phyloP scores from a whole-genome alignment of 345 rosid species.

The Physaria fendleri region DNA sequence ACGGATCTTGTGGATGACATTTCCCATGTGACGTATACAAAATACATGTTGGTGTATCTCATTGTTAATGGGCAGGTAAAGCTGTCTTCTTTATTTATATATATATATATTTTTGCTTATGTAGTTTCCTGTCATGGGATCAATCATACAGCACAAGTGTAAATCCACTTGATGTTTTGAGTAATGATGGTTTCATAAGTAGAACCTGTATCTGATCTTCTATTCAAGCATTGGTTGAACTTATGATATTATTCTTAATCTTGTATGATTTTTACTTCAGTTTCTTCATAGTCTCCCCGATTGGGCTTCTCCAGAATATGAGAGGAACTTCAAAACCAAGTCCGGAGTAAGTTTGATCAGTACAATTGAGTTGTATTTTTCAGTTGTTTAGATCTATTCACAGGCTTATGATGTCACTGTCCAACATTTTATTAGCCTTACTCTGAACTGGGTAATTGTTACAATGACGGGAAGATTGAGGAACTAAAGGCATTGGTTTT shows the following conservation, averaged over 20 bases:
- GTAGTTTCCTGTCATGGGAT: neutral
- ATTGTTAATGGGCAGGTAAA: constrained; percentile 78
- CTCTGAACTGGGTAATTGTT: constrained; percentile 59
- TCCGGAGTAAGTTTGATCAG: constrained; percentile 21
- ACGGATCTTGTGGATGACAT: constrained; percentile 72
- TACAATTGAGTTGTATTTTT: constrained; percentile 8
- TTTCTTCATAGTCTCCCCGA: constrained; percentile 69
- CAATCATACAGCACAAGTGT: no score
- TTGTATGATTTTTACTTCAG: constrained; percentile 37
- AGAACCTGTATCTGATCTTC: neutral
- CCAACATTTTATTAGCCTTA: constrained; percentile 49
- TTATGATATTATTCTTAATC: constrained; percentile 10
- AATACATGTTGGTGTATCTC: constrained; percentile 75
- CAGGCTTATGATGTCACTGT: constrained; percentile 5
- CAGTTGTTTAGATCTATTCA: neutral
- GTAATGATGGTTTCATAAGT: neutral
- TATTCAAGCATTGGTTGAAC: neutral
- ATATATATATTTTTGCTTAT: neutral
- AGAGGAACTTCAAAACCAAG: constrained; percentile 66
- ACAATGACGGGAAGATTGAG: constrained; percentile 52
- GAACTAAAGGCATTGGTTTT: constrained; percentile 52
- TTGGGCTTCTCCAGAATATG: constrained; percentile 74
- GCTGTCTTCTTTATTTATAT: neutral
- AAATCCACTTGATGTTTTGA: constrained; percentile 6
- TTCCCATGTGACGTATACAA: constrained; percentile 89